A percentile compares a stretch with the other conserved stretches of the same genome.
Evolutionary conservation across 163 green algal genomes (phyloP).

Genomic region (Trebouxia gelatinosa): DNA sequence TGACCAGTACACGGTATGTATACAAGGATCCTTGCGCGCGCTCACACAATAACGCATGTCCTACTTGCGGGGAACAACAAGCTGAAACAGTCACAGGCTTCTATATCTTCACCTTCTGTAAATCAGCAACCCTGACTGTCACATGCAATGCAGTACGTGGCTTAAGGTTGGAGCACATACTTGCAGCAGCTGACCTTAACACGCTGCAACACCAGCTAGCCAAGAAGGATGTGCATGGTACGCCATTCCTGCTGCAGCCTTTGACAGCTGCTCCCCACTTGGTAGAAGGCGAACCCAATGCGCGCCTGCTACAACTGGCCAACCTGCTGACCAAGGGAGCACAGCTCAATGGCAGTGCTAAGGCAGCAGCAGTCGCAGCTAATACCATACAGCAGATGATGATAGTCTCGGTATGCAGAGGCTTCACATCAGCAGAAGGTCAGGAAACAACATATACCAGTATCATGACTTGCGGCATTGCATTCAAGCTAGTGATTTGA

Average conservation of each 20-base stretch:
- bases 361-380: constrained; percentile 25
- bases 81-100: no score
- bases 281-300: constrained; percentile 18
- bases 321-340: constrained; percentile 28
- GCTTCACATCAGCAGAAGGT: constrained; percentile 27
- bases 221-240: background rate
- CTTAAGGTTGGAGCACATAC: no score
- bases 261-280: constrained; percentile 16
- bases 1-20: no score
- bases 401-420: constrained; percentile 27
- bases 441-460: no score
- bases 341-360: constrained; percentile 4
- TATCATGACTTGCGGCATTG: no score
- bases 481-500: no score
- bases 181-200: constrained; percentile 24
- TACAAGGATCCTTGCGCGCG: no score
- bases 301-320: constrained; percentile 9
- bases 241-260: constrained; percentile 37
- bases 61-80: no score
- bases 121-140: no score
- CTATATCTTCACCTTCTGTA: no score
- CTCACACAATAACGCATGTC: no score
- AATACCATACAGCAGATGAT: constrained; percentile 13
- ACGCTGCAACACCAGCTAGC: constrained; percentile 19
- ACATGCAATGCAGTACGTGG: no score